Conservation (phyloP, 2,329 filamentous ascomycete genomes). For the Aspergillus jensenii region DNA sequence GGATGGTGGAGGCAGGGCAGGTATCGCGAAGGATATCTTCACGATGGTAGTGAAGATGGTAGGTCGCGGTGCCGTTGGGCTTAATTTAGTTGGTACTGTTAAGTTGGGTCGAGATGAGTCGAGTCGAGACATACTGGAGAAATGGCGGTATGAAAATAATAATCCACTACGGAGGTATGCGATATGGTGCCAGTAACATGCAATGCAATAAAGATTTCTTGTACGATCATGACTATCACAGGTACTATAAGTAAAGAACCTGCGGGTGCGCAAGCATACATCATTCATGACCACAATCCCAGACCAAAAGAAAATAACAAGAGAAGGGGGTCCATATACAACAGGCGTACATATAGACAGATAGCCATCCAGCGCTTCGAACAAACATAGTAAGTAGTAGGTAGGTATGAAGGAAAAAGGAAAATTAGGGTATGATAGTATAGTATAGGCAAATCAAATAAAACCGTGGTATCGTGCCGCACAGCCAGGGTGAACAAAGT, state of each 20-base stretch:
- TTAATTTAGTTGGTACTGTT: no score
- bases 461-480: constrained; percentile 35
- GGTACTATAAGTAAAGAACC: not conserved
- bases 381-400: not conserved
- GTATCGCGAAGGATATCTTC: no score
- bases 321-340: not conserved
- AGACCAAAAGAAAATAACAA: not conserved
- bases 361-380: not conserved
- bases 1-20: no score
- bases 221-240: not conserved
- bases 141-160: no score
- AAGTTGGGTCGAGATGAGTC: no score
- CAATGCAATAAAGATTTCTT: not conserved
- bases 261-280: not conserved
- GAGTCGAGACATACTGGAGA: no score
- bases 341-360: no score
- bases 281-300: constrained; percentile 2
- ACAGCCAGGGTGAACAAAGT: constrained; percentile 39
- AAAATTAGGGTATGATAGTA: not conserved
- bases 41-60: no score
- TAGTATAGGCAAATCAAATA: not conserved
- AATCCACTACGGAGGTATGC: no score
- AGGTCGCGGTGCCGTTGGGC: no score
- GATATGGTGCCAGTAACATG: not conserved
- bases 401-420: not conserved